phyloP scores from a whole-genome alignment of 805 yeast species.

The Starmerella potacharoeniae region DNA sequence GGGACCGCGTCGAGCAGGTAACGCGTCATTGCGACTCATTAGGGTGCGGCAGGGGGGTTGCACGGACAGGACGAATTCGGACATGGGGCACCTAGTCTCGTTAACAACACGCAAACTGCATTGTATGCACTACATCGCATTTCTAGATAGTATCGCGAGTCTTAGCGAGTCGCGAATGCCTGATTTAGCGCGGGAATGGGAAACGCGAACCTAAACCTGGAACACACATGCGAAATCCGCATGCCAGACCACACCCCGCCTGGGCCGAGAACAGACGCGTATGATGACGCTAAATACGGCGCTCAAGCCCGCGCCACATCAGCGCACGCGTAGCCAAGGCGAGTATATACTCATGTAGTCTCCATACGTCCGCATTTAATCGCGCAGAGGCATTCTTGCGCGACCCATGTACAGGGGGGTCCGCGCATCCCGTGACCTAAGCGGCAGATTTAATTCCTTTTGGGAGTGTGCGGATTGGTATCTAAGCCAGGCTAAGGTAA shows the following conservation, averaged over 20 bases:
- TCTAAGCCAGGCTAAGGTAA: conserved; percentile 7
- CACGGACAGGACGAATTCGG: not conserved
- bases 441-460: conserved; percentile 1
- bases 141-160: no score
- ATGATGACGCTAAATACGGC: no score
- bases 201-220: not conserved
- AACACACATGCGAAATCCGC: not conserved
- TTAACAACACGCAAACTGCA: no score
- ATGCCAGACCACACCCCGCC: not conserved
- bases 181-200: not conserved
- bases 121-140: no score
- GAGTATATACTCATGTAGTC: no score
- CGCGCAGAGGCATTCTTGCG: not conserved
- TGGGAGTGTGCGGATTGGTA: conserved; percentile 1
- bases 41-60: not conserved
- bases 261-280: no score
- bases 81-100: no score
- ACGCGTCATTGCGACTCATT: not conserved
- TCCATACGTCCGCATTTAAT: no score
- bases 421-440: not conserved
- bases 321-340: no score
- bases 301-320: no score
- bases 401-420: not conserved
- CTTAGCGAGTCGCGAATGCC: no score
- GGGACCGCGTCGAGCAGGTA: not conserved